These are phyloP conservation scores for Saccharum officinarum DNA, from an alignment of 176 grass and related monocot species.

Conservation along the genomic window DNA sequence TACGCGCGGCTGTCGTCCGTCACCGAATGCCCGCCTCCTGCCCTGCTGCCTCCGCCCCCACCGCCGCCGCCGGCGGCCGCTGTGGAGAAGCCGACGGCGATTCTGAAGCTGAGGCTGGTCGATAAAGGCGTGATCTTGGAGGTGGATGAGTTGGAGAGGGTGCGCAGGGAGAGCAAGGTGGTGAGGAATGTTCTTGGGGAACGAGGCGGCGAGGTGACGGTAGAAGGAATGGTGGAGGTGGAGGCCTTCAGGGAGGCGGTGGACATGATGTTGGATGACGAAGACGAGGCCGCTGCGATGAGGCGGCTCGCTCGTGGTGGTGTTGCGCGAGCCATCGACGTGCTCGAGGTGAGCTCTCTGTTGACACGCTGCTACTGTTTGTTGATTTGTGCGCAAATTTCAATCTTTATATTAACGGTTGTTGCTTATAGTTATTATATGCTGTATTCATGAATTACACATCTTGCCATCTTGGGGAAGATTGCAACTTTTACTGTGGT, in stretches of 20 bases:
- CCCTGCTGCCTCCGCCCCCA: constrained; percentile 25
- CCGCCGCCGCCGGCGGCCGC: constrained; percentile 7
- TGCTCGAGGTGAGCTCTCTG: constrained; percentile 75
- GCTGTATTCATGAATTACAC: background rate
- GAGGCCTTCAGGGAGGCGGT: constrained; percentile 68
- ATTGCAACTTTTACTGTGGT: background rate
- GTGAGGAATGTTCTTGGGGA: constrained; percentile 48
- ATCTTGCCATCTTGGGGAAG: background rate
- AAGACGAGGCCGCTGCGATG: constrained; percentile 33
- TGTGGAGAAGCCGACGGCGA: constrained; percentile 5
- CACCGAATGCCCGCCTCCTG: constrained; percentile 54
- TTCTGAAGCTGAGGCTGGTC: constrained; percentile 53
- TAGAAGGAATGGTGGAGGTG: constrained; percentile 68
- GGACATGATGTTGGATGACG: constrained; percentile 70
- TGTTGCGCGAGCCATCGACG: constrained; percentile 52
- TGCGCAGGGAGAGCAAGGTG: constrained; percentile 58
- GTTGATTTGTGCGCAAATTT: constrained; percentile 9
- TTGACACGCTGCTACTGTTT: background rate
- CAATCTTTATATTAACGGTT: background rate
- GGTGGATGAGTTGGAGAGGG: constrained; percentile 58
- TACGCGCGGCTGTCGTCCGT: constrained; percentile 41
- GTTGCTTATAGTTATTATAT: background rate
- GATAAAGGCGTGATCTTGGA: constrained; percentile 56
- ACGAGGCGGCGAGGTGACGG: constrained; percentile 49
- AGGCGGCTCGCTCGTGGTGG: constrained; percentile 59